A percentile compares a stretch with the other conserved stretches of the same genome.
Evolutionary conservation across 805 yeast species (phyloP).

Genomic region (Metschnikowia vanudenii): DNA sequence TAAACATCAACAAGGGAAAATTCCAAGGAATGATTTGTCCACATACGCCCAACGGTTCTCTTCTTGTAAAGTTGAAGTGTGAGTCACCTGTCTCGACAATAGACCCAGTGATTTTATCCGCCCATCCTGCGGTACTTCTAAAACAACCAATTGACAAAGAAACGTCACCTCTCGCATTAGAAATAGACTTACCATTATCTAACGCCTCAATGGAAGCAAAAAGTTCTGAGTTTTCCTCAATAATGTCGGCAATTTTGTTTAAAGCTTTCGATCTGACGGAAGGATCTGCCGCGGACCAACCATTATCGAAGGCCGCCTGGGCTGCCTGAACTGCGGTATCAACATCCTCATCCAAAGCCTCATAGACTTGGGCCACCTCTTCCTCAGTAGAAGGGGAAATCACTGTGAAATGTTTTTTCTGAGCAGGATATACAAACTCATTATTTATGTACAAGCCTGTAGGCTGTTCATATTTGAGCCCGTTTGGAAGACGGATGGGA

Average conservation of each 20-base stretch:
- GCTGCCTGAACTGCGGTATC: constrained; percentile 88
- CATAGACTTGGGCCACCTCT: constrained; percentile 64
- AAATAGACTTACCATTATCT: constrained; percentile 86
- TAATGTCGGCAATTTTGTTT: constrained; percentile 69
- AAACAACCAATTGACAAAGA: constrained; percentile 64
- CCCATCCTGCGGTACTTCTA: constrained; percentile 87
- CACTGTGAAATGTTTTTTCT: constrained; percentile 59
- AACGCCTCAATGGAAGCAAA: constrained; percentile 80
- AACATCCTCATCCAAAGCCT: constrained; percentile 75
- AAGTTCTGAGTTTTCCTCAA: constrained; percentile 69
- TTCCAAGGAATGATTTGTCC: constrained; percentile 98
- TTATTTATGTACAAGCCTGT: constrained; percentile 88
- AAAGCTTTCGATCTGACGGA: constrained; percentile 60
- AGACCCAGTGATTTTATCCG: constrained; percentile 81
- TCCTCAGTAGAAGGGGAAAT: constrained; percentile 71
- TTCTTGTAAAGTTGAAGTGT: constrained; percentile 75
- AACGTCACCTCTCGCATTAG: constrained; percentile 72
- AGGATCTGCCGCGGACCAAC: constrained; percentile 74
- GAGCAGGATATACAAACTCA: constrained; percentile 63
- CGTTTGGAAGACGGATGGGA: constrained; percentile 65
- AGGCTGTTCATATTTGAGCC: constrained; percentile 71
- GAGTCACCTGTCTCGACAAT: constrained; percentile 70
- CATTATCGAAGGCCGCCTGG: constrained; percentile 62
- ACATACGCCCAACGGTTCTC: constrained; percentile 92
- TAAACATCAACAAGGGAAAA: constrained; percentile 89